Base-by-base conservation (phyloP, 805 yeast species). In the Kluyveromyces nonfermentans region DNA sequence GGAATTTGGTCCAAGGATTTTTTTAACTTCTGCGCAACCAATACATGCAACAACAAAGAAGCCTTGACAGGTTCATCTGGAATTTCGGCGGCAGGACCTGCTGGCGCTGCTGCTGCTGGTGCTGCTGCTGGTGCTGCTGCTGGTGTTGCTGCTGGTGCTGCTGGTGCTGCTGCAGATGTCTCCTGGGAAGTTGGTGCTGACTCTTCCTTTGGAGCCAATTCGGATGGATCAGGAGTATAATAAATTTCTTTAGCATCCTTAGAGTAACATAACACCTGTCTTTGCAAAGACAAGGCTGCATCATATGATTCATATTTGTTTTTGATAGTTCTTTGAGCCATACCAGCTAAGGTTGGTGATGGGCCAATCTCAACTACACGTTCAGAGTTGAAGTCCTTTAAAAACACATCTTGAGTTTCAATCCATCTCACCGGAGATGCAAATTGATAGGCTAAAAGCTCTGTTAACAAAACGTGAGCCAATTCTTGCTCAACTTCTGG, bases 341-440 rank as follows among this genome's bases (percentile, higher is more conserved):
- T 93, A 54, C 97, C 97, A 34, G 97, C 93, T 64, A 93, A 75
- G 36, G 98, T 93, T 48, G 99, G 97, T 40, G 97, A 88, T 49
- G 99, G 99, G 44, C 99, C 99, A 52, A 93, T 86, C 69, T 93
- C 99, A 53, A 93, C 96, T 49, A 93, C 90, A 62, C 98, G 79
- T 71, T 94, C 98, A 49, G 97, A 84, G 69, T 90, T 88, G 77
- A 79, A 83, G 57, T 88, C 93, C 65, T 85, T 85, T 64, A 93
- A 77, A 64, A 93, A 85, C 46, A 93, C 97, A 72, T 93, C 98
- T 70, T 93, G 99, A 50, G 98, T 93, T 67, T 94, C 98, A 66
- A 94, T 93, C 97, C 99, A 93, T 76, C 97, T 82, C 52, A 93
- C 99, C 39, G 99, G 98, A 50, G 97, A 89, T 40, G 99, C 99